Conservation (phyloP, 257 asterid genomes). For the Phtheirospermum japonicum region DNA sequence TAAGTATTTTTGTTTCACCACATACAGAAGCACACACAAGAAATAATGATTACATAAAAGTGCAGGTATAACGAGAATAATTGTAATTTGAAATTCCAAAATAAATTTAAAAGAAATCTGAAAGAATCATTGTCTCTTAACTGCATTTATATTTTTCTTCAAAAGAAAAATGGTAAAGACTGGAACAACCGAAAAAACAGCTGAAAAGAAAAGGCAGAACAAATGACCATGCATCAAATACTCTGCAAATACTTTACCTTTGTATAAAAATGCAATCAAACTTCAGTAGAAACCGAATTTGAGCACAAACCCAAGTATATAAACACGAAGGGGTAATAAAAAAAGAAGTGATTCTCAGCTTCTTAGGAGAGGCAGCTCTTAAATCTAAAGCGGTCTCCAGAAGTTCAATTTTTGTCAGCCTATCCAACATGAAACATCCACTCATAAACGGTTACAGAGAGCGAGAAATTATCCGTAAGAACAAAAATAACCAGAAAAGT, state of each 20-base stretch:
- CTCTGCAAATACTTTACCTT: no score
- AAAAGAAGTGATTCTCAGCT: not conserved
- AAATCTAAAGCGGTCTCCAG: not conserved
- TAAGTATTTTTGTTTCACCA: no score
- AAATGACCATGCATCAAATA: not conserved
- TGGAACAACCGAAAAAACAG: not conserved
- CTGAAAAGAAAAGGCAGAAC: not conserved
- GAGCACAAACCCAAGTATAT: not conserved
- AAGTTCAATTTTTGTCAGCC: not conserved
- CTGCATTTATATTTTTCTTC: no score
- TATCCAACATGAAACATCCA: slow-evolving; percentile 4
- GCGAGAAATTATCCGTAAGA: not conserved
- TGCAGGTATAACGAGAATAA: not conserved
- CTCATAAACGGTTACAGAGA: not conserved
- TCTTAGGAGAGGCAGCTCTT: no score
- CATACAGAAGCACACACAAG: no score
- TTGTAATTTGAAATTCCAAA: not conserved
- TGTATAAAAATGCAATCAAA: not conserved
- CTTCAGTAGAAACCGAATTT: not conserved
- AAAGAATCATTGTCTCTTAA: not conserved
- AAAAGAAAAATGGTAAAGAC: no score
- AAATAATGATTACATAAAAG: no score
- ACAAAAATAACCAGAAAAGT: not conserved
- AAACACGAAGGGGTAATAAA: not conserved
- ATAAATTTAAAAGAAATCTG: not conserved